Evolutionary conservation across 805 yeast genomes (phyloP), one percentile per base, ranked within the genome.

Genomic region (Wickerhamiella azymoides): DNA sequence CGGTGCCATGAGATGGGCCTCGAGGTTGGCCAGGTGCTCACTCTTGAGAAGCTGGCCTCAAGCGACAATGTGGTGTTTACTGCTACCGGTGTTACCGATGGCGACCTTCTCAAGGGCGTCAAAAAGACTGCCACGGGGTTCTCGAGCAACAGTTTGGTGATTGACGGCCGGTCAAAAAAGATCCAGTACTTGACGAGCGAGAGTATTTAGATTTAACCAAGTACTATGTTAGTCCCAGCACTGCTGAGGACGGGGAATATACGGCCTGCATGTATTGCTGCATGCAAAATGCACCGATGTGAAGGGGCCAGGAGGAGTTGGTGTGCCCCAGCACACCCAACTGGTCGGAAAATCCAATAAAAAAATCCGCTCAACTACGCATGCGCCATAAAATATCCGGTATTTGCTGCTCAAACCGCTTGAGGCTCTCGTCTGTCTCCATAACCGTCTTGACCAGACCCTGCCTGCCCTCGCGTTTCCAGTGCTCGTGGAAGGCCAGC

Each of bases 361-460:
- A 30, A 26, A n/a, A n/a, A n/a, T n/a, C n/a, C n/a, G n/a, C n/a
- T n/a, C 16, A 11, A n/a, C 14, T 13, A 16, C 45, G 10, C 36
- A 42, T 14, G 5, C 14, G 25, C 47, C 47, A 44, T 13, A 44
- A 11, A 33, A 32, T 18, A 24, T 13, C 17, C n/a, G 47, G 47
- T 2, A 45, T 17, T 8, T 18, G n/a, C 2, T 24, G 24, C 39
- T 54, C 57, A 28, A 50, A 54, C 14, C 38, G 44, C 24, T 47
- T 36, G 13, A 58, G 45, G 2, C 48, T 46, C 11, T 36, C 32
- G 37, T 60, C 63, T 26, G 54, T 52, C 40, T 60, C 62, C 49
- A 60, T 46, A 10, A 57, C 60, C 11, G 51, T 47, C 18, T 42
- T 49, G n/a, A 60, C 51, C 6, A 11, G 10, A 2, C 57, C 57